These are phyloP conservation scores for Macadamia integrifolia DNA, from an alignment of 164 flowering plant species.

Conservation along the genomic window DNA sequence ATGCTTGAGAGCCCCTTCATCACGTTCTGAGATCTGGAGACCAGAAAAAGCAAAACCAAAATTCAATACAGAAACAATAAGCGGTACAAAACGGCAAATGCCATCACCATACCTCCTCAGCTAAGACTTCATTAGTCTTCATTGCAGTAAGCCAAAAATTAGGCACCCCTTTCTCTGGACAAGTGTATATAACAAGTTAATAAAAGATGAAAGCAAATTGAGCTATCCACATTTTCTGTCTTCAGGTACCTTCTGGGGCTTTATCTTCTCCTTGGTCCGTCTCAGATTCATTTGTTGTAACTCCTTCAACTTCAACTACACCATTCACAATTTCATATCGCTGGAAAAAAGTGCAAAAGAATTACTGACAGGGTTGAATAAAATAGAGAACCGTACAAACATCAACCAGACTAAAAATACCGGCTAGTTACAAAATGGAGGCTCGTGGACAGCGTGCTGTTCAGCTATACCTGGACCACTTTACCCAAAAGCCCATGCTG, in stretches of 20 bases:
- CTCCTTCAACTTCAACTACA: conserved; percentile 63
- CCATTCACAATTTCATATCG: conserved; percentile 84
- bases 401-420: background rate
- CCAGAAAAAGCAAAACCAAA: conserved; percentile 2
- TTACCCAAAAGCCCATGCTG: too few species aligned
- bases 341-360: conserved; percentile 30
- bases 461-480: too few species aligned
- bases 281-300: conserved; percentile 28
- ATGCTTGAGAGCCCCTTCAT: conserved; percentile 84
- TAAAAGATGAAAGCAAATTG: background rate
- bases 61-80: background rate
- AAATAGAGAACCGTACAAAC: background rate
- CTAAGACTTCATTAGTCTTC: conserved; percentile 71
- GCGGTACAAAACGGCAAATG: background rate
- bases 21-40: conserved; percentile 70
- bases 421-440: background rate
- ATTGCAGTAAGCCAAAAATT: conserved; percentile 84
- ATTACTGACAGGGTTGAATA: background rate
- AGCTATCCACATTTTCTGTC: background rate
- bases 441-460: too few species aligned
- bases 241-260: conserved; percentile 32
- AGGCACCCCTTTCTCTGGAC: conserved; percentile 83
- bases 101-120: conserved; percentile 54
- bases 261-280: conserved; percentile 36
- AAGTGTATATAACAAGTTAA: background rate